These are phyloP conservation scores for Ramaria sp. DNA, from an alignment of 768 basidiomycete genomes.

Conservation along the genomic window DNA sequence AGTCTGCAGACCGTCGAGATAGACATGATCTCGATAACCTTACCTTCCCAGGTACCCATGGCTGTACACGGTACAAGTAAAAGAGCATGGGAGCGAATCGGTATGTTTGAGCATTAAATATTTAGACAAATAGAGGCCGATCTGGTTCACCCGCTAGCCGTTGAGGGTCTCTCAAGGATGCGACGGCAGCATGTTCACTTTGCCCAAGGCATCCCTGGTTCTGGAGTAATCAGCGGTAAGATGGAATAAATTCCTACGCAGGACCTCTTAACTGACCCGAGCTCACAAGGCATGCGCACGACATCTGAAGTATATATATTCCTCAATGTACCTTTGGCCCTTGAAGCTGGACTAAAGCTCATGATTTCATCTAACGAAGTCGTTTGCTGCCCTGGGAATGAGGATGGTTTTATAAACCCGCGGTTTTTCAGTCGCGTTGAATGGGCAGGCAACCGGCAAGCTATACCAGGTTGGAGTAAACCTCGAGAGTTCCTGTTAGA, in stretches of 20 bases:
- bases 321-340: slow-evolving; percentile 60
- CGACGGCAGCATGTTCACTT: slow-evolving; percentile 86
- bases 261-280: slow-evolving; percentile 8
- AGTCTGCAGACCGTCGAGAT: slow-evolving; percentile 49
- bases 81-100: slow-evolving; percentile 59
- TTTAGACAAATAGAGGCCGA: neutral
- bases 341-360: slow-evolving; percentile 61
- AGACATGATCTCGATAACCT: slow-evolving; percentile 48
- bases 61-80: slow-evolving; percentile 76
- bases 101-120: slow-evolving; percentile 31
- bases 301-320: slow-evolving; percentile 74
- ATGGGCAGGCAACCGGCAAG: slow-evolving; percentile 14
- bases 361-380: slow-evolving; percentile 82
- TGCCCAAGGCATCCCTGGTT: slow-evolving; percentile 62
- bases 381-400: slow-evolving; percentile 72
- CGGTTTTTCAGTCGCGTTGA: slow-evolving; percentile 66
- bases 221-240: slow-evolving; percentile 68
- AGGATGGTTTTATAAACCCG: slow-evolving; percentile 44
- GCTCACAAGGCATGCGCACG: slow-evolving; percentile 60
- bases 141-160: slow-evolving; percentile 29
- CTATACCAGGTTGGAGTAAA: neutral
- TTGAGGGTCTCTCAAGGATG: slow-evolving; percentile 74
- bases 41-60: slow-evolving; percentile 55
- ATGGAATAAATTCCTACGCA: neutral
- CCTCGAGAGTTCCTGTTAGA: neutral